phyloP scores from a whole-genome alignment of 768 basidiomycete genomes.

The Psilocybe cyanescens region DNA sequence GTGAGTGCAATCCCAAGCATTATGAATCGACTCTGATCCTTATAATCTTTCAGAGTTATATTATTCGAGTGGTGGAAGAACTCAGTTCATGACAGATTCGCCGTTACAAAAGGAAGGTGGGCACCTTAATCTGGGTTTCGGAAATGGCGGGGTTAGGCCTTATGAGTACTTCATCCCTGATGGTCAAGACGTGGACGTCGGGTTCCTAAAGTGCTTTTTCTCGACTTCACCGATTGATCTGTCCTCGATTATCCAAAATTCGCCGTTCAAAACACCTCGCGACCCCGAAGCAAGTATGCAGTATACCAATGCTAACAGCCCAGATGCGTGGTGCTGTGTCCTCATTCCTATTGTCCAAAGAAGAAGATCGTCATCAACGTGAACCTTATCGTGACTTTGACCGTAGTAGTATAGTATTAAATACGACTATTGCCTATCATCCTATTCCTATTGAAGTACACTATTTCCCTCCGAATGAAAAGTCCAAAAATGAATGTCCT shows the following conservation, averaged over 20 bases:
- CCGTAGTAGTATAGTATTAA: neutral
- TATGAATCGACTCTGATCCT: neutral
- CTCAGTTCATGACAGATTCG: neutral
- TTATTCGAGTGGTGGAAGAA: neutral
- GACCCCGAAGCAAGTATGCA: neutral
- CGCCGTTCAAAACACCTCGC: slow-evolving; percentile 25
- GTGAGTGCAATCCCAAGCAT: slow-evolving; percentile 11
- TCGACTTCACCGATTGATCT: slow-evolving; percentile 32
- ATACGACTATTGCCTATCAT: neutral
- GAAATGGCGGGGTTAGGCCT: slow-evolving; percentile 25
- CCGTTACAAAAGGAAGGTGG: slow-evolving; percentile 2
- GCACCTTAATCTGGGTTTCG: slow-evolving; percentile 35
- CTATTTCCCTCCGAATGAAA: neutral
- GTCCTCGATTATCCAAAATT: slow-evolving; percentile 24
- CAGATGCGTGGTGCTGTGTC: slow-evolving; percentile 3
- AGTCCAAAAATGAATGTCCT: neutral
- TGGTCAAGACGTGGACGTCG: slow-evolving; percentile 32
- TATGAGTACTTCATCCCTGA: slow-evolving; percentile 20
- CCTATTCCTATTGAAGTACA: neutral
- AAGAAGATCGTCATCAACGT: neutral
- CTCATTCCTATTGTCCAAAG: slow-evolving; percentile 9
- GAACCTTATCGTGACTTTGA: neutral
- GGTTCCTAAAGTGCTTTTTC: slow-evolving; percentile 38
- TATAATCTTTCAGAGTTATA: neutral
- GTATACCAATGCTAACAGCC: neutral